Percentiles rank a stretch among this genome's conserved stretches.
Conservation (phyloP, 768 basidiomycete species). For the Russula ochroleuca region DNA sequence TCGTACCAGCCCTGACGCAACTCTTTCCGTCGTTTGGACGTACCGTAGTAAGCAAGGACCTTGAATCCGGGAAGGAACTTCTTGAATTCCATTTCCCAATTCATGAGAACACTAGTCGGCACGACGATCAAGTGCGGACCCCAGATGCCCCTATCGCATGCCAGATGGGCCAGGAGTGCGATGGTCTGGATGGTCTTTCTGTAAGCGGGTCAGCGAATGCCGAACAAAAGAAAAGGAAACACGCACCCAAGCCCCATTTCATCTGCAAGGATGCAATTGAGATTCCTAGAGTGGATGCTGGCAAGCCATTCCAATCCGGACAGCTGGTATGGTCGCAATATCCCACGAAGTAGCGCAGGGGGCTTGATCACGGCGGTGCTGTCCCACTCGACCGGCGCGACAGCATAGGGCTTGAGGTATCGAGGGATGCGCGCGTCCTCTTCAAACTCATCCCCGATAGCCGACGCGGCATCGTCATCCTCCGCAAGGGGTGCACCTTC, state of each 20-base stretch:
- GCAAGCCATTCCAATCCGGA: conserved; percentile 93
- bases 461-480: conserved; percentile 35
- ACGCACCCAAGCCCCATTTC: conserved; percentile 93
- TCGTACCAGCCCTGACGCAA: conserved; percentile 88
- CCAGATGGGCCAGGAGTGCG: conserved; percentile 85
- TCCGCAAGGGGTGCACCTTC: conserved; percentile 30
- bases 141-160: conserved; percentile 87
- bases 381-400: conserved; percentile 68
- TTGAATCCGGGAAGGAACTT: conserved; percentile 90
- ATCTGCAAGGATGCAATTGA: conserved; percentile 85
- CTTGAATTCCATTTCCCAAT: conserved; percentile 97
- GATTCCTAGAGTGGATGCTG: conserved; percentile 71
- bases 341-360: conserved; percentile 77
- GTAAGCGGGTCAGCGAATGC: conserved; percentile 17
- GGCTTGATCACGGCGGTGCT: conserved; percentile 53
- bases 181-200: conserved; percentile 98
- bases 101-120: conserved; percentile 89
- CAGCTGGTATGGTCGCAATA: conserved; percentile 88
- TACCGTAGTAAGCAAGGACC: conserved; percentile 86
- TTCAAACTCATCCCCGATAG: conserved; percentile 39
- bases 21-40: conserved; percentile 82
- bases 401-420: conserved; percentile 66
- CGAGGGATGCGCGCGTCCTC: conserved; percentile 37
- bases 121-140: conserved; percentile 90
- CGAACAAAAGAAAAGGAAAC: neutral